Evolutionary conservation across 176 grass and related monocot genomes (phyloP).

Genomic region (Carex cristatella): DNA sequence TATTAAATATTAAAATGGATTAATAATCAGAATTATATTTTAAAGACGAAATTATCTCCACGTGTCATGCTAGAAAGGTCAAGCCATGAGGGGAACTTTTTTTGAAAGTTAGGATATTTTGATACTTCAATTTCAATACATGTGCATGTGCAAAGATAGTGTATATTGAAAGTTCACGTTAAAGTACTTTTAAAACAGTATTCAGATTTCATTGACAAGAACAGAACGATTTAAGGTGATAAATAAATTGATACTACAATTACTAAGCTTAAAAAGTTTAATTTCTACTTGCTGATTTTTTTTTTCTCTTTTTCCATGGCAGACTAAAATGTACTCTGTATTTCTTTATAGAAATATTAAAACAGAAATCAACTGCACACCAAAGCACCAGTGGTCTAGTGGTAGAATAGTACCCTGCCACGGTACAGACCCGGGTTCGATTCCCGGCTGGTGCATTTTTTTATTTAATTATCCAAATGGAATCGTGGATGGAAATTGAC

Average conservation of each 20-base stretch:
- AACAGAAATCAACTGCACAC: too few relatives aligned
- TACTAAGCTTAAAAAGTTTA: not conserved
- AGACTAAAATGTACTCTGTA: too few relatives aligned
- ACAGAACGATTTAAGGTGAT: not conserved
- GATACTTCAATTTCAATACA: not conserved
- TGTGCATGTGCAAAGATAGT: not conserved
- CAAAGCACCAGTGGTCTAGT: conserved; percentile 33
- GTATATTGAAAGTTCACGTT: not conserved
- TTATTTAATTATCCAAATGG: not conserved
- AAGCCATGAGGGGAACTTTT: not conserved
- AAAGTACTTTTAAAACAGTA: not conserved
- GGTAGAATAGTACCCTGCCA: conserved; percentile 70
- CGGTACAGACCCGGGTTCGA: conserved; percentile 51
- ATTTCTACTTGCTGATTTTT: not conserved
- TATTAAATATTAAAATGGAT: not conserved
- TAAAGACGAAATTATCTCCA: not conserved
- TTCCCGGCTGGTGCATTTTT: conserved; percentile 30
- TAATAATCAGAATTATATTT: not conserved
- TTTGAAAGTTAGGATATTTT: not conserved
- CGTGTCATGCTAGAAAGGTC: not conserved
- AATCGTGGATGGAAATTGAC: not conserved
- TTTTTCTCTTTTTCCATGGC: too few relatives aligned
- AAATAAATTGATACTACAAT: not conserved
- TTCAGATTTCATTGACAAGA: not conserved
- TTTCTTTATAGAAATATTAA: too few relatives aligned